Base-by-base conservation (phyloP, 805 yeast genomes). In the Kodamaea leandrae region DNA sequence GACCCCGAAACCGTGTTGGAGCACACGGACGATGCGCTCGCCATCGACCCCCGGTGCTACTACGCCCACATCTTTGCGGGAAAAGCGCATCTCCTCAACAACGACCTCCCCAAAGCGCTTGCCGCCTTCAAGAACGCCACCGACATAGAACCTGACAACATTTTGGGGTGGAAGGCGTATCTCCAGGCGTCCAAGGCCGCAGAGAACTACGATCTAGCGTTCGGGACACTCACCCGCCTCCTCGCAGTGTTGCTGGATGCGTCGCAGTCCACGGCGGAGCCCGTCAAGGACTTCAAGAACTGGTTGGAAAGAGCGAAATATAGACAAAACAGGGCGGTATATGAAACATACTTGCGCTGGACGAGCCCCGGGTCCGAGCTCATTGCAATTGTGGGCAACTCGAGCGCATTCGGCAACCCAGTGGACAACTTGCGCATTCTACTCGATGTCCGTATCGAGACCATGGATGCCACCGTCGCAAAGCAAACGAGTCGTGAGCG, bases 141-240 rank as follows among this genome's bases (percentile, higher is more conserved):
- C 2, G 51, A 57, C 4, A 38, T 80, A 1, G 74, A 78, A 20
- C 72, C 77, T 0, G 65, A 66, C 2, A 77, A 82, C 37, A 48
- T 79, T 1, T 58, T 76, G 18, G 95, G 89, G 0, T 90, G 93
- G 95, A 87, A 86, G 53, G 98, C 98, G 1, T 69, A 82, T 44
- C 62, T 80, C 44, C 73, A 77, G 36, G 58, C 78, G 0, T 68
- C 63, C 8, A 61, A 63, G 41, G 51, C 60, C 9, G 49, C 51
- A 23, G 56, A 66, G 3, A 72, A 77, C 40, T 66, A 63, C 47
- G 52, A 57, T 3, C 42, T 60, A 2, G 81, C 75, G 57, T 82
- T 83, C 51, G 51, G 58, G 0, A 66, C 76, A 4, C 54, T 77
- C 41, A 68, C 75, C 2, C 61, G 65, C 3, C 72, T 74, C 45